Conservation (phyloP, 495 filamentous ascomycete genomes). For the Podospora tetraspora region DNA sequence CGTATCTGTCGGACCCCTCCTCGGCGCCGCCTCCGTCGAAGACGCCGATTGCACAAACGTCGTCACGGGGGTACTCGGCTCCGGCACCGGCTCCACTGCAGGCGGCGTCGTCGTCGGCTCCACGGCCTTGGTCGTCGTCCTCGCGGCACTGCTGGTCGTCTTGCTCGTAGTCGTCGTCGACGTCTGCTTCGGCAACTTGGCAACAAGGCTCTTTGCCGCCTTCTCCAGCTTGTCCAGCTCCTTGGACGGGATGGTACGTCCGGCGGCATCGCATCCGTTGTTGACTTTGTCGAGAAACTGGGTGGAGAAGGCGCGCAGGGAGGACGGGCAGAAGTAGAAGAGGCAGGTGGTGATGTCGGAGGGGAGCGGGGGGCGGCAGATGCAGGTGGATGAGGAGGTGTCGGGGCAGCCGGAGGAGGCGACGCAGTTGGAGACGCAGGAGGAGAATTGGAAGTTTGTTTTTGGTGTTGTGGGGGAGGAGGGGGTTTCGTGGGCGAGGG, state of each 20-base stretch:
- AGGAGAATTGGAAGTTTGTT: constrained; percentile 13
- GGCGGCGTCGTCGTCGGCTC: neutral
- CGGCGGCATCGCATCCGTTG: constrained; percentile 18
- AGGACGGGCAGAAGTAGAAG: constrained; percentile 25
- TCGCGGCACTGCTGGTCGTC: constrained; percentile 3
- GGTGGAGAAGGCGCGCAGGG: constrained; percentile 19
- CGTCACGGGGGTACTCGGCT: constrained; percentile 4
- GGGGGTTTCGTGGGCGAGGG: constrained; percentile 9
- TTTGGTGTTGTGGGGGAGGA: constrained; percentile 10
- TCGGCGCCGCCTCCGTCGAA: neutral
- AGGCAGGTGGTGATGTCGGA: constrained; percentile 26
- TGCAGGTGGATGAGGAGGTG: constrained; percentile 20
- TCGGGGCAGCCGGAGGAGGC: constrained; percentile 16
- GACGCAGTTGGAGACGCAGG: constrained; percentile 26
- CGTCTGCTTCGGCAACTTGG: constrained; percentile 8
- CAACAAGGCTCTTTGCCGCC: constrained; percentile 19
- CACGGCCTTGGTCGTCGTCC: neutral
- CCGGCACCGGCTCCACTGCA: neutral
- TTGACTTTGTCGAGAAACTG: constrained; percentile 23
- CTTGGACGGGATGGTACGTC: constrained; percentile 17
- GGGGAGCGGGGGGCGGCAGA: constrained; percentile 28
- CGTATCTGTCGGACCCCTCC: constrained; percentile 5
- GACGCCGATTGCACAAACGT: neutral
- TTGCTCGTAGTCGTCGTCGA: neutral
- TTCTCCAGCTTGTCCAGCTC: constrained; percentile 20